These are phyloP conservation scores for Remersonia thermophila DNA, from an alignment of 2,329 filamentous ascomycete species.

Conservation along the genomic window DNA sequence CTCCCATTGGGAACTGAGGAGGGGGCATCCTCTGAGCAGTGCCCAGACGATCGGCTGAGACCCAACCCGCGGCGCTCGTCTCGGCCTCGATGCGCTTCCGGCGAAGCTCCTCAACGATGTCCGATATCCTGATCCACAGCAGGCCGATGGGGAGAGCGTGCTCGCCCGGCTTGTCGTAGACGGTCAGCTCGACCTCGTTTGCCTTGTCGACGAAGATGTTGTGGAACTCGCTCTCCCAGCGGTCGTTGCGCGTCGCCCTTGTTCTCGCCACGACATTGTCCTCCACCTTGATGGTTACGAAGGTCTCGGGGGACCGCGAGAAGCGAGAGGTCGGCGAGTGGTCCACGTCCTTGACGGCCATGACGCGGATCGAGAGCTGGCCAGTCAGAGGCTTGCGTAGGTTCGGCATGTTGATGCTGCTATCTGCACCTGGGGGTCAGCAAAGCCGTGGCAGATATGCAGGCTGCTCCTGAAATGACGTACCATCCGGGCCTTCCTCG, in stretches of 20 bases:
- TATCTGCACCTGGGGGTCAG: constrained; percentile 47
- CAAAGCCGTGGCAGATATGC: neutral
- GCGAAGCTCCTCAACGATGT: constrained; percentile 95
- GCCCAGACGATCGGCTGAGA: constrained; percentile 91
- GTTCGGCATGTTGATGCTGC: constrained; percentile 91
- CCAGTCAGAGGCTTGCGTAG: constrained; percentile 92
- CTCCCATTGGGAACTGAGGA: constrained; percentile 47
- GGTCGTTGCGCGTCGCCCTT: constrained; percentile 70
- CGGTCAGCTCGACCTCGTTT: constrained; percentile 94
- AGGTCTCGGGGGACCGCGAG: constrained; percentile 83
- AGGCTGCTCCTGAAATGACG: constrained; percentile 18
- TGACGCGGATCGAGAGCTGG: constrained; percentile 72
- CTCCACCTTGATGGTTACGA: constrained; percentile 92
- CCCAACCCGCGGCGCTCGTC: constrained; percentile 89
- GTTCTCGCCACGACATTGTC: constrained; percentile 85
- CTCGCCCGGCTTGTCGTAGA: constrained; percentile 90
- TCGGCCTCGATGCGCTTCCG: constrained; percentile 95
- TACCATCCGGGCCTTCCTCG: constrained; percentile 69
- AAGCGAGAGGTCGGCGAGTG: constrained; percentile 79
- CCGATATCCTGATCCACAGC: constrained; percentile 92
- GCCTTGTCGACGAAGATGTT: constrained; percentile 94
- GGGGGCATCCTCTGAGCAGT: constrained; percentile 35
- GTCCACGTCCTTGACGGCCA: constrained; percentile 87
- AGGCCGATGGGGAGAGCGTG: constrained; percentile 86
- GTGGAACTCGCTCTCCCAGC: constrained; percentile 85